These are phyloP conservation scores for Narthecium ossifragum DNA, from an alignment of 106 monocot species.

Conservation along the genomic window DNA sequence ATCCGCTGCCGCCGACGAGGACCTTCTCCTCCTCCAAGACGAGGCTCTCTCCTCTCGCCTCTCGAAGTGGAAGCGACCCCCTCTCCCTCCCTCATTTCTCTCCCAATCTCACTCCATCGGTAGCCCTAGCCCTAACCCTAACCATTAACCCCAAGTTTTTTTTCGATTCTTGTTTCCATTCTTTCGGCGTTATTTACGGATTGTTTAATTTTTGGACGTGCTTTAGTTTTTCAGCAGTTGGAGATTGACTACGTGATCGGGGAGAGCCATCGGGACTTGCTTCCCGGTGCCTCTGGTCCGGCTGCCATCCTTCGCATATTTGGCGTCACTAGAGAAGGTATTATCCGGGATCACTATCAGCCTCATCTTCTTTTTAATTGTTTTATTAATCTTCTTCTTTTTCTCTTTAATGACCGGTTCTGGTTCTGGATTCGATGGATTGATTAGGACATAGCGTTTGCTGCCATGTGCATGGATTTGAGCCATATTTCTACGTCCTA, in stretches of 20 bases:
- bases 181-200: too few relatives aligned
- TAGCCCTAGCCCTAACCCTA: conserved; percentile 13
- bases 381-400: too few relatives aligned
- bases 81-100: conserved; percentile 39
- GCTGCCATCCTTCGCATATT: conserved; percentile 93
- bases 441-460: conserved; percentile 85
- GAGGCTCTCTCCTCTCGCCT: conserved; percentile 73
- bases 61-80: conserved; percentile 77
- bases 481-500: conserved; percentile 92
- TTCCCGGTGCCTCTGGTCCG: conserved; percentile 63
- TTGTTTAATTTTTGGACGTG: neutral
- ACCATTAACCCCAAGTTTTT: too few relatives aligned
- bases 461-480: conserved; percentile 93
- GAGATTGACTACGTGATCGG: conserved; percentile 98
- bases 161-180: neutral
- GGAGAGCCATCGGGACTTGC: conserved; percentile 62
- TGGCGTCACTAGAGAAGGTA: conserved; percentile 94
- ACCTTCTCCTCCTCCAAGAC: conserved; percentile 52
- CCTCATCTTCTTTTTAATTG: too few relatives aligned
- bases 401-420: too few relatives aligned
- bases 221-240: conserved; percentile 91
- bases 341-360: neutral
- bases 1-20: conserved; percentile 76
- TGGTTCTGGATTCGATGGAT: neutral
- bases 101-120: conserved; percentile 50